Evolutionary conservation across 2,329 filamentous ascomycete genomes (phyloP), one percentile per base, ranked within the genome.

Genomic region (Coniochaeta sp.): DNA sequence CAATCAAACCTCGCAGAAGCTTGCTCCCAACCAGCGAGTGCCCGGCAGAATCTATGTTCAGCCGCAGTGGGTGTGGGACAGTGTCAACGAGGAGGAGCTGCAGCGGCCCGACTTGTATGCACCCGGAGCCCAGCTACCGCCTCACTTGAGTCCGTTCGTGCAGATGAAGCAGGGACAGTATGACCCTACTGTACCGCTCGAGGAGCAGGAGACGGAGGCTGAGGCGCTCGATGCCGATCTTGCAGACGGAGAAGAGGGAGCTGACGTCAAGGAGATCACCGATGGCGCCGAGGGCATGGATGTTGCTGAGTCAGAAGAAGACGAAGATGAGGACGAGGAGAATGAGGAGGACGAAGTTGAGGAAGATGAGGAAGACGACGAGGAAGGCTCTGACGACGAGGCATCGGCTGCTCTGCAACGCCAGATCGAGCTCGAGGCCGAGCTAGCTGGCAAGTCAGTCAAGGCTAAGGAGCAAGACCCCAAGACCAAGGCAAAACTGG

Each of bases 11-110:
- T 77, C 77, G 56, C 83, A 81, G 72, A 84, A 81, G 72, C 76
- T 86, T 60, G 79, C 72, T 28, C 74, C 74, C 62, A 89, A 90
- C 69, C 86, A 86, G 64, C 86, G 92, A 63, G 89, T 98, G 63
- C 92, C 93, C n/a, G 93, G 93, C 38, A 84, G 95, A 65, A 91
- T 87, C 64, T 99, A 99, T 68, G 78, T 99, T 60, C 95, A 99
- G 77, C 95, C 95, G 22, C 95, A 99, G 73, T 99, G 96, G 93
- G 87, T 99, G 4, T 99, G 95, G 95, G 95, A 99, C 71, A 93
- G 90, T 69, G 79, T 96, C 72, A 99, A 99, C 72, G 90, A 95
- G 54, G 91, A 91, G 64, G 91, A 93, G 74, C 79, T 99, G 60
- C 87, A 97, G 72, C 84, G 89, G 65, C 86, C 93, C 34, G 91